Evolutionary conservation across 352 stramenopile genomes (phyloP).

Genomic region (Pythium insidiosum): DNA sequence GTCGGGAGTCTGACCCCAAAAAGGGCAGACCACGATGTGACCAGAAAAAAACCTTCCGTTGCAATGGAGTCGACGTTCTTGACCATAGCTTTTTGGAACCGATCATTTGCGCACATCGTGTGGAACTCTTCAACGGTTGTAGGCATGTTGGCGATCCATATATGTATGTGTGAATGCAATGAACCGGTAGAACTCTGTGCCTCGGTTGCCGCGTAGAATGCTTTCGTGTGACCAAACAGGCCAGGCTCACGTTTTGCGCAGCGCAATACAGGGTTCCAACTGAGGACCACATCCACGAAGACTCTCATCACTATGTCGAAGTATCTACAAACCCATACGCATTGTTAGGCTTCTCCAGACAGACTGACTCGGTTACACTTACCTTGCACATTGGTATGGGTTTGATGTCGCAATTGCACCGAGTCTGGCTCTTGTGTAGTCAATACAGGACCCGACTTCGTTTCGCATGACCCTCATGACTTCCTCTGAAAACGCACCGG

Average conservation of each 20-base stretch:
- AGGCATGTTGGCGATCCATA: slow-evolving; percentile 2
- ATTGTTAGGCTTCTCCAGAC: too few relatives aligned
- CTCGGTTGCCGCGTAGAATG: background rate
- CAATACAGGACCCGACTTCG: background rate
- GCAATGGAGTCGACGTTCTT: background rate
- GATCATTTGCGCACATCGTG: background rate
- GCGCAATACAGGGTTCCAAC: background rate
- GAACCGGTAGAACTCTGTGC: slow-evolving; percentile 1
- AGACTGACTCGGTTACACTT: too few relatives aligned
- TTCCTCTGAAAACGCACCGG: background rate
- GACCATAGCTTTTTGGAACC: background rate
- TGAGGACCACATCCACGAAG: background rate
- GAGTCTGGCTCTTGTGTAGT: background rate
- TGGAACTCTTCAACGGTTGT: slow-evolving; percentile 1
- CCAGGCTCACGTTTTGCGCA: background rate
- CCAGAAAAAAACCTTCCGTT: too few relatives aligned
- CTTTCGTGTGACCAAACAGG: background rate
- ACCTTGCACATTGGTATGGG: slow-evolving; percentile 1
- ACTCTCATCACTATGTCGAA: slow-evolving; percentile 2
- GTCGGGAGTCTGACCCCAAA: too few relatives aligned
- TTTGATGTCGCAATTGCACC: background rate
- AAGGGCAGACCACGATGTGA: too few relatives aligned
- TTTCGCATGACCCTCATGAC: background rate
- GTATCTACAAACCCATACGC: background rate
- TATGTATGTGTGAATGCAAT: slow-evolving; percentile 2